Evolutionary conservation across 192 early-diverging fungal genomes (phyloP).

Genomic region (Coemansia sp.): DNA sequence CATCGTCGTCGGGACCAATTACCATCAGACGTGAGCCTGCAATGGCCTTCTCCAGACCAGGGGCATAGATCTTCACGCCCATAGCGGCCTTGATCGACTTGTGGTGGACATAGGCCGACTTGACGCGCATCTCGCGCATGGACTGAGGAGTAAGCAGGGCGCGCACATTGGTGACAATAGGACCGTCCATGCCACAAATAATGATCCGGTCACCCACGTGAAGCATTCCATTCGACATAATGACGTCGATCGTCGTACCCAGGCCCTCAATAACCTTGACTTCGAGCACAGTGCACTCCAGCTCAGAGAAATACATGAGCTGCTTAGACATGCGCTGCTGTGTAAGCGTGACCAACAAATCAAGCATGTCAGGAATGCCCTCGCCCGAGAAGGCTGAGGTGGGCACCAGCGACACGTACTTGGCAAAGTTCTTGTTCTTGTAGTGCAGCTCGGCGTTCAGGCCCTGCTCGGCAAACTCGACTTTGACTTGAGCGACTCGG

Average conservation of each 20-base stretch:
- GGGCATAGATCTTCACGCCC: conserved; percentile 95
- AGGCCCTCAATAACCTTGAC: conserved; percentile 99
- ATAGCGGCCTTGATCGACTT: conserved; percentile 95
- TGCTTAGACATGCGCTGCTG: conserved; percentile 93
- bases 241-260: conserved; percentile 96
- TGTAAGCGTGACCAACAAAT: conserved; percentile 87
- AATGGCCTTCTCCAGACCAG: conserved; percentile 94
- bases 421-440: conserved; percentile 93
- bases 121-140: conserved; percentile 94
- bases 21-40: conserved; percentile 96
- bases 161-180: conserved; percentile 91
- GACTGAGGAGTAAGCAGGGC: conserved; percentile 99
- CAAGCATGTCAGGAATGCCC: conserved; percentile 97
- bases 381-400: conserved; percentile 99
- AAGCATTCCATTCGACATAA: conserved; percentile 92
- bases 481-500: conserved; percentile 57
- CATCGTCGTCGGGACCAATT: conserved; percentile 92
- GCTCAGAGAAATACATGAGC: conserved; percentile 94
- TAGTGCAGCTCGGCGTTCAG: conserved; percentile 92
- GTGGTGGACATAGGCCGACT: conserved; percentile 95
- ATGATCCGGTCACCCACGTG: conserved; percentile 96
- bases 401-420: conserved; percentile 94
- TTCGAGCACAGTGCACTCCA: conserved; percentile 98
- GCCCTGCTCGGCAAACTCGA: conserved; percentile 96
- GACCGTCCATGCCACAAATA: conserved; percentile 84